phyloP scores from a whole-genome alignment of 805 yeast genomes.

The Jamesozyma rosinii region DNA sequence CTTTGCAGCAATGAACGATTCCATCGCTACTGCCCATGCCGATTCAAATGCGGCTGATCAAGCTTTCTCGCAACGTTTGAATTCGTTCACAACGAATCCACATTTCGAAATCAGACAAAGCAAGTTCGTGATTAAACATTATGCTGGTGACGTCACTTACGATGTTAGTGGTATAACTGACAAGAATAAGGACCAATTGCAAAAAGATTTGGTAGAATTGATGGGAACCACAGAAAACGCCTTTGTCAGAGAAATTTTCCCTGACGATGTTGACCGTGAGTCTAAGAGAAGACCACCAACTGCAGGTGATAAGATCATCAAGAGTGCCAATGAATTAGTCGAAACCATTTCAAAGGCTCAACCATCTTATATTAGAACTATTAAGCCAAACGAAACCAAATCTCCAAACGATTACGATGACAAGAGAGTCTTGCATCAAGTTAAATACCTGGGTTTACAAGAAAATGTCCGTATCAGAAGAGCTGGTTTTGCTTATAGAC shows the following conservation, averaged over 20 bases:
- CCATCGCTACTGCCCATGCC: constrained; percentile 97
- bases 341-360: constrained; percentile 83
- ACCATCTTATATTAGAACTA: constrained; percentile 94
- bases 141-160: constrained; percentile 97
- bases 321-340: constrained; percentile 82
- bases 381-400: constrained; percentile 90
- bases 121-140: constrained; percentile 86
- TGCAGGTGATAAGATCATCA: constrained; percentile 89
- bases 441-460: constrained; percentile 88
- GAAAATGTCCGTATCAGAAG: constrained; percentile 96
- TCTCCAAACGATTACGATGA: constrained; percentile 85
- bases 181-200: constrained; percentile 89
- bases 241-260: constrained; percentile 54
- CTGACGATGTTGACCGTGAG: constrained; percentile 54
- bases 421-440: constrained; percentile 86
- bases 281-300: constrained; percentile 84
- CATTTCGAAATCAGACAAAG: constrained; percentile 84
- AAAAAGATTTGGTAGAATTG: constrained; percentile 77
- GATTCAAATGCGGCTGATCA: constrained; percentile 95
- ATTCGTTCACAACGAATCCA: constrained; percentile 69
- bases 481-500: constrained; percentile 97
- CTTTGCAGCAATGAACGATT: constrained; percentile 92
- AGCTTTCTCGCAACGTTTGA: constrained; percentile 84
- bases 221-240: constrained; percentile 60
- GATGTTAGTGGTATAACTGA: constrained; percentile 88